Evolutionary conservation across 768 basidiomycete species (phyloP).

Genomic region (Lentinula sp.): DNA sequence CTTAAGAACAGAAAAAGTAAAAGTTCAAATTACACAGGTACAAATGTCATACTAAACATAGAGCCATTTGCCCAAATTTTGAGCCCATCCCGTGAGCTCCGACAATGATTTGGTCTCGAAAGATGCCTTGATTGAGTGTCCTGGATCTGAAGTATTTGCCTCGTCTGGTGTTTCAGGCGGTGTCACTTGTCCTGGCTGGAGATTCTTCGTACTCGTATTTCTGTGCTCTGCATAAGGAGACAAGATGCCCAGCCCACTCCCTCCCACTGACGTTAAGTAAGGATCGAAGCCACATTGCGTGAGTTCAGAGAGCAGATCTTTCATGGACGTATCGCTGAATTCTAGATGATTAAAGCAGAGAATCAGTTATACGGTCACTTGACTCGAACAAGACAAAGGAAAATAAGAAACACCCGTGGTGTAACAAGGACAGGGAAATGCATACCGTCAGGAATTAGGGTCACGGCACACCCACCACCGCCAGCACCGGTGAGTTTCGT

Average conservation of each 20-base stretch:
- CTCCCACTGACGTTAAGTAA: constrained; percentile 91
- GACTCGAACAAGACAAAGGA: not conserved
- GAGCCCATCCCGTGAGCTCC: constrained; percentile 49
- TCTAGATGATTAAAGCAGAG: constrained; percentile 38
- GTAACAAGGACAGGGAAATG: too few relatives aligned
- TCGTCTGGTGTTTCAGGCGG: constrained; percentile 43
- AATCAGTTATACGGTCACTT: not conserved
- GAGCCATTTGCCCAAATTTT: constrained; percentile 51
- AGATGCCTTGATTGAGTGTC: constrained; percentile 28
- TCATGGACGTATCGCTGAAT: constrained; percentile 55
- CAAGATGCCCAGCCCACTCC: constrained; percentile 85
- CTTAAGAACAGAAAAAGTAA: not conserved
- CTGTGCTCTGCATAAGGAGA: constrained; percentile 49
- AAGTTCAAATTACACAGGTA: not conserved
- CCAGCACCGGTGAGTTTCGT: constrained; percentile 98
- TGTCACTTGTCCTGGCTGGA: constrained; percentile 34
- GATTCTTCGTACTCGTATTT: constrained; percentile 10
- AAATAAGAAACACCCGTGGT: not conserved
- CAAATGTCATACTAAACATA: constrained; percentile 35
- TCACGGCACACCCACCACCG: constrained; percentile 97
- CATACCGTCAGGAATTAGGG: constrained; percentile 89
- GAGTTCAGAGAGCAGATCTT: constrained; percentile 55
- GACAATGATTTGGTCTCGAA: constrained; percentile 38
- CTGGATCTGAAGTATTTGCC: constrained; percentile 17
- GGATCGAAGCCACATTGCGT: constrained; percentile 64